Evolutionary conservation across 2,329 filamentous ascomycete species (phyloP).

Genomic region (Beauveria rudraprayagi): DNA sequence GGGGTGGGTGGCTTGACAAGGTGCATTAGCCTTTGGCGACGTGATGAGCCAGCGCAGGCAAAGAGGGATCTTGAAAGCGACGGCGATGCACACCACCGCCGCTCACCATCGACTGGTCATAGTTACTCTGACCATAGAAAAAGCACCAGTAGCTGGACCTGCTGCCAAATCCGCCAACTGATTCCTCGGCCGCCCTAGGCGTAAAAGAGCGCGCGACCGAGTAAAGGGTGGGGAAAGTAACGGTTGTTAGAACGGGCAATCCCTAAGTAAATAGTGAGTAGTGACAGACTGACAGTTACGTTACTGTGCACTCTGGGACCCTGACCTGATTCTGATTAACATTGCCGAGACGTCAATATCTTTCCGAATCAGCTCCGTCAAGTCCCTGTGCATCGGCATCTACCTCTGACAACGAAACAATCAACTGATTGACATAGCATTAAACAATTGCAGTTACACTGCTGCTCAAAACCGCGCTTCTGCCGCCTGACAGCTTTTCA

Average conservation of each 20-base stretch:
- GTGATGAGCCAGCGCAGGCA: not conserved
- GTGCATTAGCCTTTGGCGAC: not conserved
- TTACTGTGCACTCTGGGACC: not conserved
- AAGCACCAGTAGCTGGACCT: not conserved
- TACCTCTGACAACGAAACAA: not conserved
- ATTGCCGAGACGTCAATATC: not conserved
- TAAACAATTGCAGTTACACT: not conserved
- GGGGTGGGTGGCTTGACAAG: not conserved
- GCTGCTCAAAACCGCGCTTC: not conserved
- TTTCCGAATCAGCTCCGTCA: not conserved
- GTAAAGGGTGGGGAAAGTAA: not conserved
- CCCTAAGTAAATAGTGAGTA: no score
- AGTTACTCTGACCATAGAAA: not conserved
- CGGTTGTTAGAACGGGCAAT: not conserved
- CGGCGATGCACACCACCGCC: not conserved
- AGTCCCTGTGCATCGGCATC: not conserved
- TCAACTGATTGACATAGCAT: not conserved
- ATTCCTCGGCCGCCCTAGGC: not conserved
- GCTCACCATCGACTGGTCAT: not conserved
- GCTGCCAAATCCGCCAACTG: not conserved
- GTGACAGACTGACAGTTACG: no score
- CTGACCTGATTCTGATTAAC: not conserved
- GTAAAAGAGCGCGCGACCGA: not conserved
- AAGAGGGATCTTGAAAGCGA: not conserved
- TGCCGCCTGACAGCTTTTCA: not conserved